A percentile compares a stretch with the other conserved stretches of the same genome.
Conservation (phyloP, 2,329 filamentous ascomycete genomes). For the Aspergillus ochraceoroseus region DNA sequence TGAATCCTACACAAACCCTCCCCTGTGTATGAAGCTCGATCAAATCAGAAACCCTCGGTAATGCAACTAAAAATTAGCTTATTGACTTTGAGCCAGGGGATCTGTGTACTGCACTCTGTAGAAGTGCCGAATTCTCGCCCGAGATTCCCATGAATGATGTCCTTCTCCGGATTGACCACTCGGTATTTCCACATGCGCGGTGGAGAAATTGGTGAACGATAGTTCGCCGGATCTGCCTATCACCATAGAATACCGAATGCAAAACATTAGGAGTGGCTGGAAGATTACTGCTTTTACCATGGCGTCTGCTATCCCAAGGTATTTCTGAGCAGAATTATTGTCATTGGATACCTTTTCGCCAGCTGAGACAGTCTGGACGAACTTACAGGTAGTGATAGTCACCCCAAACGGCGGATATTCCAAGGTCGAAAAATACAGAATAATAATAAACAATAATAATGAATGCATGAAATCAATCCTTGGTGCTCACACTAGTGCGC, state of each 20-base stretch:
- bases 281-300: slow-evolving; percentile 1
- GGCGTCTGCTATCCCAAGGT: background rate
- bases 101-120: no score
- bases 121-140: no score
- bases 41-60: slow-evolving; percentile 3
- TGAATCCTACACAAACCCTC: background rate
- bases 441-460: no score
- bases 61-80: no score
- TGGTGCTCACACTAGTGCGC: no score
- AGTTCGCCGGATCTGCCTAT: slow-evolving; percentile 1
- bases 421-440: no score
- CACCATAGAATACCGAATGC: background rate
- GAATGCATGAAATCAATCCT: no score
- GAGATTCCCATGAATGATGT: no score
- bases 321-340: background rate
- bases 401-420: no score
- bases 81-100: no score
- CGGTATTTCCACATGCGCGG: background rate
- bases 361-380: background rate
- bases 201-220: slow-evolving; percentile 3
- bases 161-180: no score
- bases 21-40: slow-evolving; percentile 1
- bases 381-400: no score
- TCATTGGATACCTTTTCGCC: slow-evolving; percentile 1
- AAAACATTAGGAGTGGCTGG: background rate